A percentile compares a stretch with the other conserved stretches of the same genome.
These are phyloP conservation scores for Endoconidiophora laricicola DNA, from an alignment of 2,329 filamentous ascomycete species.

Conservation along the genomic window DNA sequence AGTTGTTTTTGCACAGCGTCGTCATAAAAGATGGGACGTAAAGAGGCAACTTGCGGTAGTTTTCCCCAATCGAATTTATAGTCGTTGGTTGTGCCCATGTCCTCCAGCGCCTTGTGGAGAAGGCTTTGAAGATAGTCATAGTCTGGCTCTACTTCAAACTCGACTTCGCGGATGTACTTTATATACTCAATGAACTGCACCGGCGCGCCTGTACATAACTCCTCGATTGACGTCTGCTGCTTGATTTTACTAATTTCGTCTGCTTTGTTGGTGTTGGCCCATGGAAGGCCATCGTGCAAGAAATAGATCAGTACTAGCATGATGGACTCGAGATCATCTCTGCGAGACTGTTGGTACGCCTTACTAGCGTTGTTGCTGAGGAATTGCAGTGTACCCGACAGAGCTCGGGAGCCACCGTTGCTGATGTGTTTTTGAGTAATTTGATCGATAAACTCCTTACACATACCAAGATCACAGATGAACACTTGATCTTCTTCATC, in stretches of 20 bases:
- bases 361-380: constrained; percentile 10
- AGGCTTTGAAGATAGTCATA: constrained; percentile 9
- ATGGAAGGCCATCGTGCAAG: constrained; percentile 9
- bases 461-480: constrained; percentile 11
- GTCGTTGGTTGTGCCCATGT: constrained; percentile 8
- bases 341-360: constrained; percentile 7
- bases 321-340: constrained; percentile 10
- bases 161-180: constrained; percentile 6
- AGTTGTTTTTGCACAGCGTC: constrained; percentile 1
- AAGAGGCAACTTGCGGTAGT: constrained; percentile 1
- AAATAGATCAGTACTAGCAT: constrained; percentile 9
- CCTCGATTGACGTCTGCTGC: constrained; percentile 4
- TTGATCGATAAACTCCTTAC: constrained; percentile 10
- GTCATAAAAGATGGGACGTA: constrained; percentile 8
- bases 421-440: constrained; percentile 7
- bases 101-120: constrained; percentile 1
- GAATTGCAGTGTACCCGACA: constrained; percentile 11
- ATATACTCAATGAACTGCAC: constrained; percentile 10
- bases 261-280: constrained; percentile 3
- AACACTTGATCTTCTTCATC: constrained; percentile 4
- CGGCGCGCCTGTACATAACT: constrained; percentile 5
- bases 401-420: constrained; percentile 3
- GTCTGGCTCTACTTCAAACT: constrained; percentile 8
- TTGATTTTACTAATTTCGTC: constrained; percentile 8
- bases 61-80: constrained; percentile 8